A percentile compares a stretch with the other conserved stretches of the same genome.
These are phyloP conservation scores for Pogostemon cablin DNA, from an alignment of 257 asterid genomes.

Conservation along the genomic window DNA sequence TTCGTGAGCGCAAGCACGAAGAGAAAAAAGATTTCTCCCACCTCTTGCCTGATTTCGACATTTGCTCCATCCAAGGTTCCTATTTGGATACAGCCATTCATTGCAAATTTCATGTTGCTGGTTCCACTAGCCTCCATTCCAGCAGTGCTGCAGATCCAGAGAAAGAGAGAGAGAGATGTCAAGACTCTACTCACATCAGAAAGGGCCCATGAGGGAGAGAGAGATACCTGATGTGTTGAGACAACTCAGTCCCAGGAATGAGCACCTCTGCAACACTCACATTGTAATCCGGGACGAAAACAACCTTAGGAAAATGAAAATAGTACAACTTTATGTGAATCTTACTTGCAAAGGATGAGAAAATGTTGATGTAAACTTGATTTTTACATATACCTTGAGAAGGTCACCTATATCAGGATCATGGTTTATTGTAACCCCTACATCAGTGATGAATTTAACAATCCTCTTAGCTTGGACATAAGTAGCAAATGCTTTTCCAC, in stretches of 20 bases:
- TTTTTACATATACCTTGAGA: conserved; percentile 46
- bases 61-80: conserved; percentile 74
- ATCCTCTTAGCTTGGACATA: conserved; percentile 66
- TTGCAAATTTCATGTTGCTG: conserved; percentile 67
- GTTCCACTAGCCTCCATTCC: conserved; percentile 83
- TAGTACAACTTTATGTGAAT: background rate
- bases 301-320: conserved; percentile 38
- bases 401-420: conserved; percentile 66
- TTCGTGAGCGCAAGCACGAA: conserved; percentile 59
- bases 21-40: conserved; percentile 67
- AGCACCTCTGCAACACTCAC: conserved; percentile 70
- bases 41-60: conserved; percentile 67
- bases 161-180: conserved; percentile 22
- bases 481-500: conserved; percentile 64
- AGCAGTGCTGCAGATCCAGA: conserved; percentile 50
- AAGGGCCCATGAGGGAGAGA: background rate
- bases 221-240: conserved; percentile 67
- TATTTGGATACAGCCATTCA: conserved; percentile 65
- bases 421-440: conserved; percentile 57
- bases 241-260: conserved; percentile 68
- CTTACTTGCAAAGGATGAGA: background rate
- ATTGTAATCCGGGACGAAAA: conserved; percentile 69
- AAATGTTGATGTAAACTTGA: background rate
- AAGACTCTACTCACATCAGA: conserved; percentile 5
- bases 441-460: conserved; percentile 60